A percentile compares a stretch with the other conserved stretches of the same genome.
phyloP scores from a whole-genome alignment of 805 yeast species.

The Schizosaccharomyces pombe region DNA sequence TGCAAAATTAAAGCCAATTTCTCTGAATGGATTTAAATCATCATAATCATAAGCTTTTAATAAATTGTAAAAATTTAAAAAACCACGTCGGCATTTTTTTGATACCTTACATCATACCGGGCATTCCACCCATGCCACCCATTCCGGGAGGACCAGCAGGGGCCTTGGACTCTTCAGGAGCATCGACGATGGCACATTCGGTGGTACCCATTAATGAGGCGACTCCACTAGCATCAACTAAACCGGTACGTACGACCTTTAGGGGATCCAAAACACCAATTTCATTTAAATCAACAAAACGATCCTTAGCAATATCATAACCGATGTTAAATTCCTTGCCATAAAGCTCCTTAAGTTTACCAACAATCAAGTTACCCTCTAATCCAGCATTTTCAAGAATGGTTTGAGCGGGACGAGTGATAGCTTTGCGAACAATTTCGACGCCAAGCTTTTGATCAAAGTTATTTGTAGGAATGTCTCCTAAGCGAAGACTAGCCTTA shows the following conservation, averaged over 20 bases:
- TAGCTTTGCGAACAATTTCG: constrained; percentile 74
- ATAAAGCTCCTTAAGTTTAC: constrained; percentile 38
- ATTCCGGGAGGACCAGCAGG: constrained; percentile 31
- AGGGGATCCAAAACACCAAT: constrained; percentile 96
- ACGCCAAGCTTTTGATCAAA: constrained; percentile 95
- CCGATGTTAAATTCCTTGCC: constrained; percentile 68
- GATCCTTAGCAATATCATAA: constrained; percentile 78
- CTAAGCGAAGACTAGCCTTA: constrained; percentile 66
- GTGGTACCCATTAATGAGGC: constrained; percentile 93
- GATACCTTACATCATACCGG: constrained; percentile 18
- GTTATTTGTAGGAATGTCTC: constrained; percentile 38
- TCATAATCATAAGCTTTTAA: no score
- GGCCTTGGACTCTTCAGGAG: constrained; percentile 43
- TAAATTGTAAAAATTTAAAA: no score
- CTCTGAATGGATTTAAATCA: no score
- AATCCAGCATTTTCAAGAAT: constrained; percentile 93
- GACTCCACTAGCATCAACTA: constrained; percentile 91
- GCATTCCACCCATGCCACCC: constrained; percentile 45
- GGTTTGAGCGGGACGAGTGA: constrained; percentile 84
- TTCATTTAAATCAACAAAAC: constrained; percentile 84
- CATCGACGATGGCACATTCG: constrained; percentile 93
- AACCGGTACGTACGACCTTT: constrained; percentile 89
- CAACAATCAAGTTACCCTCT: constrained; percentile 91
- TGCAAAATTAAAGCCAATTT: no score
- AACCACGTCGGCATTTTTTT: not conserved